A percentile compares a stretch with the other conserved stretches of the same genome.
Conservation (phyloP, 345 rosid genomes). For the Populus deltoides region DNA sequence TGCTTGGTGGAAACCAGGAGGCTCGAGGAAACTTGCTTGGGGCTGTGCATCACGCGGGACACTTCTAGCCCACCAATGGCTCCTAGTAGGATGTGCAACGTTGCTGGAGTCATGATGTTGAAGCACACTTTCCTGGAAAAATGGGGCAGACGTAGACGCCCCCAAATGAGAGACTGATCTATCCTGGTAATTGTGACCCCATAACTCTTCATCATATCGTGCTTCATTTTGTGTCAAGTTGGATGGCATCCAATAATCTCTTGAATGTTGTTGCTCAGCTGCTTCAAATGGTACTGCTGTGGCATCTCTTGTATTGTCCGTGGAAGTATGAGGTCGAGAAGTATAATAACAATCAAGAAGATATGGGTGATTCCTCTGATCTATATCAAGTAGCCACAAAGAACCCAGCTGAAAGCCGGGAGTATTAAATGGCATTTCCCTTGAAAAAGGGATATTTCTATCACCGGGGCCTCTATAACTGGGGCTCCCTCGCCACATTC, state of each 20-base stretch:
- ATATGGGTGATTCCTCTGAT: constrained; percentile 72
- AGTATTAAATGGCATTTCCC: constrained; percentile 45
- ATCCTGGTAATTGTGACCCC: constrained; percentile 31
- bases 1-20: background rate
- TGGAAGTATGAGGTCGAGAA: constrained; percentile 39
- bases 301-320: constrained; percentile 21
- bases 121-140: constrained; percentile 66
- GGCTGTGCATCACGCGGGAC: constrained; percentile 24
- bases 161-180: constrained; percentile 56
- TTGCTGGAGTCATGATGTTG: constrained; percentile 48
- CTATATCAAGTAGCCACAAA: constrained; percentile 63
- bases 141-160: constrained; percentile 64
- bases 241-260: constrained; percentile 50
- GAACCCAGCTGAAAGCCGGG: constrained; percentile 49
- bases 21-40: constrained; percentile 52
- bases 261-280: constrained; percentile 29
- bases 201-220: constrained; percentile 26
- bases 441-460: constrained; percentile 39
- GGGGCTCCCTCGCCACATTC: constrained; percentile 49
- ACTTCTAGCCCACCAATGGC: constrained; percentile 85
- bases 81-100: constrained; percentile 33
- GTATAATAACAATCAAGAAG: constrained; percentile 91
- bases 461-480: constrained; percentile 39
- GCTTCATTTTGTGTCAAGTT: constrained; percentile 34
- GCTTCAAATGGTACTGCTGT: constrained; percentile 19